Percentiles rank a stretch among this genome's conserved stretches.
Conservation (phyloP, 768 basidiomycete species). For the Collybia sp. region DNA sequence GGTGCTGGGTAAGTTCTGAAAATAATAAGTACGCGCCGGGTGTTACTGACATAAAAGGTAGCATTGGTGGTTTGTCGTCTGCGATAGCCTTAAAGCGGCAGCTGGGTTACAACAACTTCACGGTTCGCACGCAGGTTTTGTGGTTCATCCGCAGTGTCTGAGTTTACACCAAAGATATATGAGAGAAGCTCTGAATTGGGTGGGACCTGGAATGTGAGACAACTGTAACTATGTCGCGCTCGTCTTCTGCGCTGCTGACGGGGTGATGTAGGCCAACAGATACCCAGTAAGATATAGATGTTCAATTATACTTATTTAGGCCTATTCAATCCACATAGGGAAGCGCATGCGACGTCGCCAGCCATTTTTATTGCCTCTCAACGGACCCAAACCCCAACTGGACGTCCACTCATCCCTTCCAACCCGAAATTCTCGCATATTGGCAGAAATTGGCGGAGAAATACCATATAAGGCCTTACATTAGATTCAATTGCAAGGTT, state of each 20-base stretch:
- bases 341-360: slow-evolving; percentile 34
- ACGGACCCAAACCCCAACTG: slow-evolving; percentile 36
- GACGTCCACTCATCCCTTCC: slow-evolving; percentile 31
- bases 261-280: slow-evolving; percentile 24
- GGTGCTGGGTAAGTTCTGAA: slow-evolving; percentile 26
- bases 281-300: slow-evolving; percentile 30
- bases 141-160: neutral
- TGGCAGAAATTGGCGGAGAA: slow-evolving; percentile 30
- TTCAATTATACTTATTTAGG: neutral
- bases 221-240: neutral
- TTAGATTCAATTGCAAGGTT: slow-evolving; percentile 40
- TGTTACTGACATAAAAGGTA: slow-evolving; percentile 8
- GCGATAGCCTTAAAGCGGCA: slow-evolving; percentile 37
- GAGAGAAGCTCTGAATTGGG: slow-evolving; percentile 42
- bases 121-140: slow-evolving; percentile 17
- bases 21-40: neutral
- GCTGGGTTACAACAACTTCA: slow-evolving; percentile 34
- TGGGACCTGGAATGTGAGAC: slow-evolving; percentile 48
- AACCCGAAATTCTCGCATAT: slow-evolving; percentile 37
- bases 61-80: slow-evolving; percentile 35
- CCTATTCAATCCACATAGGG: slow-evolving; percentile 18
- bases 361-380: slow-evolving; percentile 35
- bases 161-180: slow-evolving; percentile 30
- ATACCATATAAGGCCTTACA: slow-evolving; percentile 33
- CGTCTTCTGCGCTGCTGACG: neutral